Evolutionary conservation across 345 rosid species (phyloP).

Genomic region (Conringia planisiliqua): DNA sequence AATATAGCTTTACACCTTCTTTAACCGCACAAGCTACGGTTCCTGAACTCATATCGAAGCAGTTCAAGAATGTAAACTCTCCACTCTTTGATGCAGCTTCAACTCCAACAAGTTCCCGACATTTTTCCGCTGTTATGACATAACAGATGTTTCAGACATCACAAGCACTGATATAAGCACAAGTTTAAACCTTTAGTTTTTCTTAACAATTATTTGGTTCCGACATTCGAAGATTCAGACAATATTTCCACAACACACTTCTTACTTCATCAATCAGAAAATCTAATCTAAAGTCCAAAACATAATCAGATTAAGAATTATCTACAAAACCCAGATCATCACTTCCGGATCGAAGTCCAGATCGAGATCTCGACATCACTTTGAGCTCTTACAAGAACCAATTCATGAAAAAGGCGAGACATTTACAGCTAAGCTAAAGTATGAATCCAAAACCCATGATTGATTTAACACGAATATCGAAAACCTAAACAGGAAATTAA

Average conservation of each 20-base stretch:
- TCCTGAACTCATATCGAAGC: constrained; percentile 92
- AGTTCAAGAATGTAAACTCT: constrained; percentile 71
- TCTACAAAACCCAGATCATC: neutral
- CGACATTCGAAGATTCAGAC: neutral
- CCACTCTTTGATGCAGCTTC: constrained; percentile 88
- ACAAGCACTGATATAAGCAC: neutral
- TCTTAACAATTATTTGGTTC: too few relatives aligned
- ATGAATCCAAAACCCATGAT: neutral
- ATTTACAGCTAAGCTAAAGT: neutral
- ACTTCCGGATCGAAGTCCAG: neutral
- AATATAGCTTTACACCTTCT: constrained; percentile 88
- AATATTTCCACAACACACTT: neutral
- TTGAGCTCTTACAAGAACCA: neutral
- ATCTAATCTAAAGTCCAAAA: too few relatives aligned
- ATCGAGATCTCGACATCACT: constrained; percentile 3
- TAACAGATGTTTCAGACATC: constrained; percentile 1
- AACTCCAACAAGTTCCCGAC: constrained; percentile 75
- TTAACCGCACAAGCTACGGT: constrained; percentile 74
- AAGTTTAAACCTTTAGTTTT: neutral
- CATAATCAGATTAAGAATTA: neutral
- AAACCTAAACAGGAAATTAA: neutral
- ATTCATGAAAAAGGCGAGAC: neutral
- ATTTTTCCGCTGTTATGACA: constrained; percentile 72
- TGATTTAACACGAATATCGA: neutral
- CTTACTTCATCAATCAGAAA: too few relatives aligned